Conservation (phyloP, 2,329 filamentous ascomycete genomes). For the Aspergillus chevalieri region DNA sequence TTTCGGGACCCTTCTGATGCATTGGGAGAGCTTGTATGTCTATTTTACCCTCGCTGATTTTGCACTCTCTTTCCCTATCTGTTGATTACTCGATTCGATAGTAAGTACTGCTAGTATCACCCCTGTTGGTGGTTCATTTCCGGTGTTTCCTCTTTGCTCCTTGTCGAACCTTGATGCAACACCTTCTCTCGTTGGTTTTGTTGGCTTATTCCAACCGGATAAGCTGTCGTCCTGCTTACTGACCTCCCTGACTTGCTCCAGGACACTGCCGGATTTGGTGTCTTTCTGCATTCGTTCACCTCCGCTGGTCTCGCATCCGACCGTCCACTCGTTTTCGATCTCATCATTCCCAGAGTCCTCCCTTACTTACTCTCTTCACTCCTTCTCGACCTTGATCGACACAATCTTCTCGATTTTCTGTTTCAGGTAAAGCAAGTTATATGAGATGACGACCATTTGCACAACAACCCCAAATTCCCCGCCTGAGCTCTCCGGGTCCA, state of each 20-base stretch:
- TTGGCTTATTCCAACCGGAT: too few relatives aligned
- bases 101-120: slow-evolving; percentile 1
- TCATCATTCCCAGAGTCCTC: background rate
- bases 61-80: background rate
- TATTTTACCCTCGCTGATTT: too few relatives aligned
- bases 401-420: background rate
- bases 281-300: background rate
- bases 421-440: slow-evolving; percentile 7
- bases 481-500: slow-evolving; percentile 74
- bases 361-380: background rate
- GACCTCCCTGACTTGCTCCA: too few relatives aligned
- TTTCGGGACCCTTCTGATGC: slow-evolving; percentile 3
- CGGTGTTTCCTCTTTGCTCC: background rate
- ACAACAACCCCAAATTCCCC: slow-evolving; percentile 59
- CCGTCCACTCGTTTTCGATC: background rate
- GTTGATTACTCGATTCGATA: background rate
- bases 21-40: too few relatives aligned
- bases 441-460: slow-evolving; percentile 40
- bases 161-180: background rate
- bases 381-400: background rate
- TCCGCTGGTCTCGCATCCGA: background rate
- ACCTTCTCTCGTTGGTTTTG: too few relatives aligned
- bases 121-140: slow-evolving; percentile 3
- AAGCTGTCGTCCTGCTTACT: too few relatives aligned
- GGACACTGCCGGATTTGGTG: too few relatives aligned